Evolutionary conservation across 257 asterid genomes (phyloP).

Genomic region (Nicotiana tomentosiformis): DNA sequence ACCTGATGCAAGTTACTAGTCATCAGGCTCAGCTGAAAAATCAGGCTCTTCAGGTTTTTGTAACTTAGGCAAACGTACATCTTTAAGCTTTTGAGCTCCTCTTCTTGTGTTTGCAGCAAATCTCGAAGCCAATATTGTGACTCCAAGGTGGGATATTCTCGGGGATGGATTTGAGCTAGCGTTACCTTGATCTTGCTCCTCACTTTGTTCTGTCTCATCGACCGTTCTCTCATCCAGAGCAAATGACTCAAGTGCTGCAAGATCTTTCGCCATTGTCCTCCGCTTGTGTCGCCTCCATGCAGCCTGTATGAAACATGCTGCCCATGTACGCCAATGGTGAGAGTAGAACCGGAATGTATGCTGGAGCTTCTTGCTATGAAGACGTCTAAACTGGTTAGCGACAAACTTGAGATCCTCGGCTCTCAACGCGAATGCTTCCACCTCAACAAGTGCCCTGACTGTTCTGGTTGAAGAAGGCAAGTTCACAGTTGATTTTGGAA

Average conservation of each 20-base stretch:
- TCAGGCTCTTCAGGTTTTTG: conserved; percentile 89
- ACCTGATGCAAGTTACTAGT: conserved; percentile 26
- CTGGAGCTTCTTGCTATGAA: conserved; percentile 91
- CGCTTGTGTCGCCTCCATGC: conserved; percentile 82
- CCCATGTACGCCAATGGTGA: conserved; percentile 97
- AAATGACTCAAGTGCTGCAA: conserved; percentile 58
- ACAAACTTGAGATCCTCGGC: conserved; percentile 94
- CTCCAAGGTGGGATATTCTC: conserved; percentile 50
- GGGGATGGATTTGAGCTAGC: conserved; percentile 23
- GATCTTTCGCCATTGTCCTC: conserved; percentile 58
- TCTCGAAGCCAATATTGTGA: conserved; percentile 75
- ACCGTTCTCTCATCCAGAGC: conserved; percentile 26
- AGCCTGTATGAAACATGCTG: conserved; percentile 84
- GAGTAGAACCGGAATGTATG: conserved; percentile 90
- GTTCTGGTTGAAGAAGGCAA: conserved; percentile 88
- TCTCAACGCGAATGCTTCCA: conserved; percentile 80
- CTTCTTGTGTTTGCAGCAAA: conserved; percentile 87
- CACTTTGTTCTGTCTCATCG: conserved; percentile 30
- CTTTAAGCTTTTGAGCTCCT: conserved; percentile 80
- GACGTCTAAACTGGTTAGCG: conserved; percentile 84
- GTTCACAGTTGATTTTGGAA: conserved; percentile 68
- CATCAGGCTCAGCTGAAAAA: conserved; percentile 67
- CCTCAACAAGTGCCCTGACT: conserved; percentile 76
- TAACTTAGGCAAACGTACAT: conserved; percentile 54
- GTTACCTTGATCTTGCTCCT: conserved; percentile 20